These are phyloP conservation scores for Candida anglica DNA, from an alignment of 805 yeast species.

Conservation along the genomic window DNA sequence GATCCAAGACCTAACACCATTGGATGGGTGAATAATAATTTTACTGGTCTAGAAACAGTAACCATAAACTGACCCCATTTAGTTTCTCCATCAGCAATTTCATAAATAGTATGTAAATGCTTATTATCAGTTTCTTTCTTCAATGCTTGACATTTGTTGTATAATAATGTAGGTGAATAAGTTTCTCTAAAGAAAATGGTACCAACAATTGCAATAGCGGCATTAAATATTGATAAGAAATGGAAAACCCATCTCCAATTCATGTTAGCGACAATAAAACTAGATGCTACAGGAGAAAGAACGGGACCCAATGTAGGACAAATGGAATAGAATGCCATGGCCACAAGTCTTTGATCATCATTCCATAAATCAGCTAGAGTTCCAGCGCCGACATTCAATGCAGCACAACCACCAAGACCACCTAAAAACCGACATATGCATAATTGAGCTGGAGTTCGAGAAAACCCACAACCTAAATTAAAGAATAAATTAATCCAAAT, in stretches of 20 bases:
- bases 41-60: constrained; percentile 54
- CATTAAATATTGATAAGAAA: constrained; percentile 32
- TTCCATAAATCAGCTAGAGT: constrained; percentile 59
- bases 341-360: constrained; percentile 47
- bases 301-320: constrained; percentile 67
- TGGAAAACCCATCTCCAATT: constrained; percentile 37
- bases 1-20: constrained; percentile 61
- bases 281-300: constrained; percentile 56
- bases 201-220: constrained; percentile 27
- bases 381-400: constrained; percentile 68
- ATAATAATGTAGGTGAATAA: constrained; percentile 51
- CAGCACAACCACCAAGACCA: constrained; percentile 66
- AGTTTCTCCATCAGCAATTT: constrained; percentile 50
- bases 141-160: constrained; percentile 41
- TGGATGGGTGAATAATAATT: constrained; percentile 52
- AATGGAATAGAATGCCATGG: constrained; percentile 56
- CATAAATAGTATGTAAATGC: constrained; percentile 57
- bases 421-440: constrained; percentile 58
- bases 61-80: constrained; percentile 33
- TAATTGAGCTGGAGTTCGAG: constrained; percentile 55
- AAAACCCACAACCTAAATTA: constrained; percentile 60
- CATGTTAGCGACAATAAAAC: constrained; percentile 46
- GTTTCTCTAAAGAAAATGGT: constrained; percentile 30
- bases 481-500: constrained; percentile 46
- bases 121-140: constrained; percentile 53